These are phyloP conservation scores for Zarea fungicola DNA, from an alignment of 2,329 filamentous ascomycete species.

Conservation along the genomic window DNA sequence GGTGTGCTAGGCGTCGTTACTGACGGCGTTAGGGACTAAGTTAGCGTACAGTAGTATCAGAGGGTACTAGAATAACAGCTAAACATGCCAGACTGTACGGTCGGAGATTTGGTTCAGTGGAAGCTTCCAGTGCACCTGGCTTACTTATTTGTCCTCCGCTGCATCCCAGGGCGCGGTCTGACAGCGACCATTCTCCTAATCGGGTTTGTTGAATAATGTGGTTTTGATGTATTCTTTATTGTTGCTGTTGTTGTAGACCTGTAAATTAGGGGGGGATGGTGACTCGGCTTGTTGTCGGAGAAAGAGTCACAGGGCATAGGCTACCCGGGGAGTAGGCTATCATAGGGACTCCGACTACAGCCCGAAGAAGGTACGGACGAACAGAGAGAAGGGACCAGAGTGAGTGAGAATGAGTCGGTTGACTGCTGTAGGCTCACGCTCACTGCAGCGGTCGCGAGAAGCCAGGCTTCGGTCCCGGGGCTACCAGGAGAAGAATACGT, in stretches of 20 bases:
- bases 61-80: too few relatives aligned
- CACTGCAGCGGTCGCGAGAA: too few relatives aligned
- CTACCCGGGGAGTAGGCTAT: not conserved
- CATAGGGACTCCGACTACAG: not conserved
- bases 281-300: too few relatives aligned
- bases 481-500: conserved; percentile 5
- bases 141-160: too few relatives aligned
- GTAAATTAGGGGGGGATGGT: too few relatives aligned
- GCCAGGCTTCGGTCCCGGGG: conserved; percentile 3
- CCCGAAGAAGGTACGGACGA: not conserved
- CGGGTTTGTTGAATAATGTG: too few relatives aligned
- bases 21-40: conserved; percentile 7
- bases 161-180: too few relatives aligned
- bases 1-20: not conserved
- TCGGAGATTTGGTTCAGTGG: not conserved
- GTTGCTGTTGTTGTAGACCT: too few relatives aligned
- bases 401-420: not conserved
- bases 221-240: too few relatives aligned
- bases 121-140: not conserved
- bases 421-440: too few relatives aligned
- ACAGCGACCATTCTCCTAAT: too few relatives aligned
- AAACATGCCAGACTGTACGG: not conserved
- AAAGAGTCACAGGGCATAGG: not conserved
- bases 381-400: not conserved
- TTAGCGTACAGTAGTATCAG: too few relatives aligned